Conservation (phyloP, 352 stramenopile genomes). For the Pythium vanterpoolii region DNA sequence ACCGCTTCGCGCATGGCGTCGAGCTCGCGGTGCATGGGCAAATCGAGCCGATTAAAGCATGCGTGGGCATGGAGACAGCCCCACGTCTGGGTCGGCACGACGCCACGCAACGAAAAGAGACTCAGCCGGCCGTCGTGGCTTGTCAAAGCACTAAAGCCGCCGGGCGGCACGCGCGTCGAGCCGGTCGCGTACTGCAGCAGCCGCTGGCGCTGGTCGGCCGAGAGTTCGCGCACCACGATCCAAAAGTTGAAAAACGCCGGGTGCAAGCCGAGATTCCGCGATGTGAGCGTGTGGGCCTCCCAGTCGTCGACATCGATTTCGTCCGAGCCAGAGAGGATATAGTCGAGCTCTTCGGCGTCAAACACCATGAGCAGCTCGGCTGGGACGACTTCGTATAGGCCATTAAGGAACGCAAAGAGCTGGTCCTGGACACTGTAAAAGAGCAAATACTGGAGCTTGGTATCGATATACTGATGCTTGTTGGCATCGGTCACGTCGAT, state of each 20-base stretch:
- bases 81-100: neutral
- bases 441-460: constrained; percentile 92
- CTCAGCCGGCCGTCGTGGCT: constrained; percentile 10
- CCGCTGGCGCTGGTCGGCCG: constrained; percentile 23
- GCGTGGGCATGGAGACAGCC: constrained; percentile 46
- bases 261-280: constrained; percentile 7
- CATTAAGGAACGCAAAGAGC: constrained; percentile 89
- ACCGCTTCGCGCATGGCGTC: constrained; percentile 4
- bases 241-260: constrained; percentile 22
- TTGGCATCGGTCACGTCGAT: constrained; percentile 94
- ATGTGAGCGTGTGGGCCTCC: constrained; percentile 62
- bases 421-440: constrained; percentile 90
- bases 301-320: constrained; percentile 92
- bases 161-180: constrained; percentile 14
- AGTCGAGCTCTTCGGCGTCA: constrained; percentile 93
- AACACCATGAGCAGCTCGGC: constrained; percentile 89
- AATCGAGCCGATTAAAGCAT: constrained; percentile 13
- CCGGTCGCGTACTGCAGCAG: constrained; percentile 39
- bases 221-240: constrained; percentile 54
- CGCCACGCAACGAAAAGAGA: constrained; percentile 17
- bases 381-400: constrained; percentile 95
- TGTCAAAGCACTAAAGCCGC: constrained; percentile 21
- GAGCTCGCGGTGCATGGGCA: neutral
- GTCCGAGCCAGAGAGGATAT: constrained; percentile 89
- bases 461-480: constrained; percentile 92